Percentiles rank a stretch among this genome's conserved stretches.
Evolutionary conservation across 2,329 filamentous ascomycete genomes (phyloP).

Genomic region (Colletotrichum sp.): DNA sequence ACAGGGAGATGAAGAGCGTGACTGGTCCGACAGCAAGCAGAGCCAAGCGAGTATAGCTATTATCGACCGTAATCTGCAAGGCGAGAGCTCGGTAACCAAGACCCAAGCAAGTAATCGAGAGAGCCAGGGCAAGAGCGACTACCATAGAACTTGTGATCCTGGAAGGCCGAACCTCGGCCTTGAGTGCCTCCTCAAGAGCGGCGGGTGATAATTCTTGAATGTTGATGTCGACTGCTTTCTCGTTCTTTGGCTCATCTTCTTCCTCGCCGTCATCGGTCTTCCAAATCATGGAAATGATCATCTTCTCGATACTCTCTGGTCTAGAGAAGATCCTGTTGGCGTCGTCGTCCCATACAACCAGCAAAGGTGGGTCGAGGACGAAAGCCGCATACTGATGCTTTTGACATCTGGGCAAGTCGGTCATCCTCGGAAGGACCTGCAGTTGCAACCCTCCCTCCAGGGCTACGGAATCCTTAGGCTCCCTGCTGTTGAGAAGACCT

Average conservation of each 20-base stretch:
- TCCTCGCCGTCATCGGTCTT: slow-evolving; percentile 35
- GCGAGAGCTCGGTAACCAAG: slow-evolving; percentile 53
- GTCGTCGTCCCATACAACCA: slow-evolving; percentile 71
- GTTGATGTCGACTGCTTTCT: slow-evolving; percentile 38
- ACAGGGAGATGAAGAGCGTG: slow-evolving; percentile 60
- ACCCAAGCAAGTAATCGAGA: slow-evolving; percentile 60
- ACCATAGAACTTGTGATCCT: slow-evolving; percentile 61
- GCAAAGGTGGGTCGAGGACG: slow-evolving; percentile 59
- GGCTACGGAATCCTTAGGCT: slow-evolving; percentile 57
- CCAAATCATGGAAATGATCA: slow-evolving; percentile 66
- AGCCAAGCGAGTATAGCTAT: slow-evolving; percentile 56
- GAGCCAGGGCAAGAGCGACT: slow-evolving; percentile 55
- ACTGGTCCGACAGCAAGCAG: slow-evolving; percentile 57
- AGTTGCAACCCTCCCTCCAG: slow-evolving; percentile 62
- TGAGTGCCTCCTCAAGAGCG: slow-evolving; percentile 42
- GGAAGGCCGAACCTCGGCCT: slow-evolving; percentile 50
- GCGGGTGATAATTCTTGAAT: slow-evolving; percentile 48
- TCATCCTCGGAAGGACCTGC: slow-evolving; percentile 65
- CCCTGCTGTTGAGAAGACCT: slow-evolving; percentile 43
- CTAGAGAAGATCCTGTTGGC: slow-evolving; percentile 59
- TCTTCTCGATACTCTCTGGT: slow-evolving; percentile 55
- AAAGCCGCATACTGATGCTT: slow-evolving; percentile 73
- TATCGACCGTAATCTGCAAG: slow-evolving; percentile 58
- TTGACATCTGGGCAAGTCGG: slow-evolving; percentile 61
- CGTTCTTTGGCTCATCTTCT: slow-evolving; percentile 45